Base-by-base conservation (phyloP, 176 grass and related monocot genomes). In the Bromus sterilis region DNA sequence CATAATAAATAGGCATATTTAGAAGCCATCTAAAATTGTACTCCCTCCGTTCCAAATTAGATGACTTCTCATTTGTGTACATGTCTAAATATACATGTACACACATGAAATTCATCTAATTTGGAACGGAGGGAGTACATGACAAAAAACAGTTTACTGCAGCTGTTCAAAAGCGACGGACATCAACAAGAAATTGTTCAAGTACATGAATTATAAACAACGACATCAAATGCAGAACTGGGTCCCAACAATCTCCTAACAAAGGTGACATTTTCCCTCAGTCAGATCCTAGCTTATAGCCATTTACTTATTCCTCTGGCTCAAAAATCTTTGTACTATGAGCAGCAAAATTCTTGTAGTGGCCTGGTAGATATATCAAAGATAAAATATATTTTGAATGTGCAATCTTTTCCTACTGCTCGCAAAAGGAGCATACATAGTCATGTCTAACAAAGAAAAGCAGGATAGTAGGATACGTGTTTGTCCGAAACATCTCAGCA, bases 401-500 rank as follows among this genome's bases (percentile, higher is more conserved):
- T 37, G 15, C 24, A 16, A 71, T 18, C 20, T 77, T 78, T 48
- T 31, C 7, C 29, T 59, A 39, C 15, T 37, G 24, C 29, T 48
- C 7, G 41, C 5, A 36, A 83, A 39, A 79, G 28, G 63, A 76
- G 11, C 23, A 46, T 75, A 28, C 36, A 61, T 81, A 20, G 1
- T 34, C 5, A 68, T 70, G 58, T 24, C 32, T 58, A 82, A 74
- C 68, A 66, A 77, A 25, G 84, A 75, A 74, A 85, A 59, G 26
- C 43, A 63, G 85, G 95, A 94, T 98, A 98, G 32, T 40, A 69
- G 90, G 95, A 98, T 98, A 98, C 95, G 95, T 93, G 73, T 98
- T 98, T 86, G 90, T 94, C 30, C 92, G 92, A 84, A 98, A 98
- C 95, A 98, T 98, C 84, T 98, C 95, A 71, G 95, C 95, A 84